Evolutionary conservation across 1,284 basidiomycete genomes (phyloP).

Genomic region (Puccinia novopanici): DNA sequence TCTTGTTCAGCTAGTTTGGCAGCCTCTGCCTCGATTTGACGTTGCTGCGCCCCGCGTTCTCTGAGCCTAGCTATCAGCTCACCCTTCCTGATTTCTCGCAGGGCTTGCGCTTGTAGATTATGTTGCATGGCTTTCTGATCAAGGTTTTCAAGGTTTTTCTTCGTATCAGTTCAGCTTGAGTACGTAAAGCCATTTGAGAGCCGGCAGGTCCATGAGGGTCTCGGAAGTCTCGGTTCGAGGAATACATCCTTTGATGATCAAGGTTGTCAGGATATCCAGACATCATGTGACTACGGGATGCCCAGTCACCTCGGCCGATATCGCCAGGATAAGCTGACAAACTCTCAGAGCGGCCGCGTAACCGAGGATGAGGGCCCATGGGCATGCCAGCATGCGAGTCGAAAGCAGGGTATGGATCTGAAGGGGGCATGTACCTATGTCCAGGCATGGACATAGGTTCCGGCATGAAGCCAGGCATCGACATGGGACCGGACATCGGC

Average conservation of each 20-base stretch:
- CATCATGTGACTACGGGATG: neutral
- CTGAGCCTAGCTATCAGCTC: constrained; percentile 29
- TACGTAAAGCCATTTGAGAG: constrained; percentile 24
- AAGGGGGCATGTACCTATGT: constrained; percentile 13
- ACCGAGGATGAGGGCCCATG: neutral
- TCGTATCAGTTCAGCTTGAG: constrained; percentile 45
- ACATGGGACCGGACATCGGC: constrained; percentile 19
- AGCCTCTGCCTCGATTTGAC: constrained; percentile 38
- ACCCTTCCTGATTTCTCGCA: constrained; percentile 42
- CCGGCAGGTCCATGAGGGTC: constrained; percentile 3
- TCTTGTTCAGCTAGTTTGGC: constrained; percentile 28
- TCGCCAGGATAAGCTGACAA: constrained; percentile 24
- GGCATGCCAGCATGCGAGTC: neutral
- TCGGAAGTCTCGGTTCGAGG: neutral
- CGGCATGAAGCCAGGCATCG: constrained; percentile 32
- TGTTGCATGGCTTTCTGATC: constrained; percentile 17
- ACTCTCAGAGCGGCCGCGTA: constrained; percentile 32
- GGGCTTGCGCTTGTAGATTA: constrained; percentile 9
- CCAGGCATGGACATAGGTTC: constrained; percentile 28
- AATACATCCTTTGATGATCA: constrained; percentile 1
- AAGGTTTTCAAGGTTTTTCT: constrained; percentile 31
- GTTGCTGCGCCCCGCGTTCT: constrained; percentile 35
- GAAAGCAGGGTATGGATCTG: constrained; percentile 10
- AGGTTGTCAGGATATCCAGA: constrained; percentile 9
- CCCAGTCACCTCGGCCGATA: constrained; percentile 24